Conservation (phyloP, 495 filamentous ascomycete species). For the Podospora didyma region DNA sequence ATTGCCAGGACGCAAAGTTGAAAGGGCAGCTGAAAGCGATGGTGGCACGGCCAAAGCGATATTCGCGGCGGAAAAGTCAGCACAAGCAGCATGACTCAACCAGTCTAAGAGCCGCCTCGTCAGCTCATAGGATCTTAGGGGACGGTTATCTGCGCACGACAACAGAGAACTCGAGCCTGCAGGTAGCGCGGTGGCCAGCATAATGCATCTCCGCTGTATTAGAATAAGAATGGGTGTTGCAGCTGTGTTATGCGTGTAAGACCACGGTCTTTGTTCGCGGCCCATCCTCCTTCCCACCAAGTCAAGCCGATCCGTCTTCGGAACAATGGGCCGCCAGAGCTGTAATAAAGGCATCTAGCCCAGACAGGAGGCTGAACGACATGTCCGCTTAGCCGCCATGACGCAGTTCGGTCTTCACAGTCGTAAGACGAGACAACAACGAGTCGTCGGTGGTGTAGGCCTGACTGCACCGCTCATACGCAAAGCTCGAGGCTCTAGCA, state of each 20-base stretch:
- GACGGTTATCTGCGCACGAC: too few relatives aligned
- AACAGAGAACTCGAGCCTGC: too few relatives aligned
- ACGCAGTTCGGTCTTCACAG: background rate
- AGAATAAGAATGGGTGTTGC: too few relatives aligned
- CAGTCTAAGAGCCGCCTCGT: constrained; percentile 1
- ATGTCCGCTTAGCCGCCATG: background rate
- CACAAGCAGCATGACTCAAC: too few relatives aligned
- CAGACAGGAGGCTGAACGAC: background rate
- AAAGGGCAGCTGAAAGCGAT: background rate
- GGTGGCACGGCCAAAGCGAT: background rate
- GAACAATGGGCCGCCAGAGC: background rate
- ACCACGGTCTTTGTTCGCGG: too few relatives aligned
- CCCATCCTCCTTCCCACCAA: background rate
- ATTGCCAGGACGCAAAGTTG: too few relatives aligned
- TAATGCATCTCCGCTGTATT: too few relatives aligned
- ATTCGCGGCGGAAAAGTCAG: background rate
- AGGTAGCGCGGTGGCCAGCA: too few relatives aligned
- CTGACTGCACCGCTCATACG: background rate
- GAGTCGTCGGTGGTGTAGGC: background rate
- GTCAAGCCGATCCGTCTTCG: background rate
- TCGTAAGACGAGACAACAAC: background rate
- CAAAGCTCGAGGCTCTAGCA: background rate
- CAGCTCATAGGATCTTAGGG: background rate
- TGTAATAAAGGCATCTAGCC: background rate
- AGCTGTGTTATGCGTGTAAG: too few relatives aligned